Conservation (phyloP, 192 early-diverging fungal genomes). For the Backusella liffmaniae region DNA sequence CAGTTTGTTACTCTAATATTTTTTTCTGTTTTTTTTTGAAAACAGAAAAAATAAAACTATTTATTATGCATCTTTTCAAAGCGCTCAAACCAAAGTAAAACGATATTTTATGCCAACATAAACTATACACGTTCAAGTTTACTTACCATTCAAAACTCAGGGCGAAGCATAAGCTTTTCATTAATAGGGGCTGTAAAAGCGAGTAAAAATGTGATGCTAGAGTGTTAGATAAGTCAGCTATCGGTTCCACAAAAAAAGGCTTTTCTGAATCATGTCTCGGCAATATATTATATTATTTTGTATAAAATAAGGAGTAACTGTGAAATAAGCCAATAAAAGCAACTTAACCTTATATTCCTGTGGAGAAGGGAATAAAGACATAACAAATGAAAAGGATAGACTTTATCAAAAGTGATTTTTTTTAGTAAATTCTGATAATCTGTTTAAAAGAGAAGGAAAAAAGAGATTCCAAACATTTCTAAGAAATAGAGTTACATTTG, state of each 20-base stretch:
- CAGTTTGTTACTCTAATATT: neutral
- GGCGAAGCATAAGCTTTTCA: neutral
- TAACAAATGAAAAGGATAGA: neutral
- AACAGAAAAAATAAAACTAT: neutral
- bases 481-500: neutral
- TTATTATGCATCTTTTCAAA: no score
- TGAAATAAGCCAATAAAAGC: neutral
- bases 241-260: neutral
- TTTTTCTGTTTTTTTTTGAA: neutral
- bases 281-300: neutral
- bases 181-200: neutral
- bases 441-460: neutral
- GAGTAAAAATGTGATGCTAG: neutral
- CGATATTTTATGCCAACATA: no score
- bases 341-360: neutral
- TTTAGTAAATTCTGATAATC: neutral
- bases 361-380: neutral
- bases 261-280: conserved; percentile 1
- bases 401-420: neutral
- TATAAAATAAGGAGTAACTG: neutral
- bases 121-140: neutral
- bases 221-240: neutral
- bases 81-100: no score
- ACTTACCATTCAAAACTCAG: neutral
- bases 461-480: neutral